Base-by-base conservation (phyloP, 106 monocot genomes). In the Triglochin maritima region DNA sequence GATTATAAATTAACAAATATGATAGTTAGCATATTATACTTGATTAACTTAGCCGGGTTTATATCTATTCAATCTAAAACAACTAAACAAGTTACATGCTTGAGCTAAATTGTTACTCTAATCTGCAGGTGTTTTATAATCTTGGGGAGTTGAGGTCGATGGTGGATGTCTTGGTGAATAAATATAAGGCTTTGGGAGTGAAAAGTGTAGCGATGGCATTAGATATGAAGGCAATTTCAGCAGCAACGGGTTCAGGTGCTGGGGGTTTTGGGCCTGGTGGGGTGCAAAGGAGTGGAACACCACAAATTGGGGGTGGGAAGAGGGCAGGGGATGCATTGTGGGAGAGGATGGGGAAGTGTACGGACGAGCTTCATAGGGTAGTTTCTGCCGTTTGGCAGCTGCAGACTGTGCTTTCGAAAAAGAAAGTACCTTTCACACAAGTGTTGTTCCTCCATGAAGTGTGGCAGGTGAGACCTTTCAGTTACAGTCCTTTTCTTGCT, bases 71-170 rank as follows among this genome's bases (percentile, higher is more conserved):
- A 29, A 29, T 29, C 29, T 29, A 29, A 29, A 29, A 29, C 29
- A 29, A 29, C 1, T 29, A 29, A 29, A 29, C 29, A 29, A 29
- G 29, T 29, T 0, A 29, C 29, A 29, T 29, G 1, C 29, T 29
- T 29, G 29, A 29, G 29, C 29, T 29, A 29, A 29, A 29, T 29
- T 1, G 29, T 29, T 29, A 29, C 29, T 29, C 29, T 46, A 92
- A 88, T 8, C 88, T 98, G 3, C 88, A 98, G 74, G 98, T 98
- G 16, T 98, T 90, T 76, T 98, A 86, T 81, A 98, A 98, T 55
- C 80, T 98, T 12, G 98, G 92, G 7, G 98, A 98, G 69, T 68
- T 98, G 63, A 66, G 80, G 10, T 82, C 86, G 3, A 74, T 92
- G 0, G 92, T 92, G 12, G 98, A 98, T 17, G 67, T 65, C 9